Evolutionary conservation across 805 yeast genomes (phyloP).

Genomic region (Yarrowia sp.): DNA sequence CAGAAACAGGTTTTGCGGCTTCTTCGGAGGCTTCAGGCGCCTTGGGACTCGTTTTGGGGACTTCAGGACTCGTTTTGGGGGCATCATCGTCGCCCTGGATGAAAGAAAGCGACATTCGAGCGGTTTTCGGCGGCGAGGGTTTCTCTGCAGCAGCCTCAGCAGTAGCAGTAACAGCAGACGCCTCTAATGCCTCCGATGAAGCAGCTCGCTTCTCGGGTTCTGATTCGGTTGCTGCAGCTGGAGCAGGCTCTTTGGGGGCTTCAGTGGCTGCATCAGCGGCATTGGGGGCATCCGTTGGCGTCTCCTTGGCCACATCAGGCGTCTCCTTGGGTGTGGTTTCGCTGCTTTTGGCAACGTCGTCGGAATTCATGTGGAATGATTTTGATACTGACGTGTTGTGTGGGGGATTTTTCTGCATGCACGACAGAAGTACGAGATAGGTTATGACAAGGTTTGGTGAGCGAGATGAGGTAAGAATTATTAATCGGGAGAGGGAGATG

Average conservation of each 20-base stretch:
- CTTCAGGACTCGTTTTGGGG: background rate
- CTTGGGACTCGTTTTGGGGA: too few species aligned
- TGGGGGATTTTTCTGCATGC: too few species aligned
- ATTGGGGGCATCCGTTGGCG: background rate
- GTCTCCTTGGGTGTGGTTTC: too few species aligned
- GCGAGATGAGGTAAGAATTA: too few species aligned
- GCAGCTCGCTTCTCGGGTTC: background rate
- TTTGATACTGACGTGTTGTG: too few species aligned
- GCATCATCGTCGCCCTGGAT: background rate
- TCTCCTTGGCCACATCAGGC: too few species aligned
- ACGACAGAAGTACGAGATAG: too few species aligned
- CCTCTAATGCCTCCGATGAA: background rate
- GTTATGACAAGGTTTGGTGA: too few species aligned
- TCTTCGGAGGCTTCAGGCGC: background rate
- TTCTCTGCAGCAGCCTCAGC: background rate
- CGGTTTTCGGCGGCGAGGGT: background rate
- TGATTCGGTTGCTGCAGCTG: background rate
- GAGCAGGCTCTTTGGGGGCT: background rate
- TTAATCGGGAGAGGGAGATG: too few species aligned
- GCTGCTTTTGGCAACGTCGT: too few species aligned
- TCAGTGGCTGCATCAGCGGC: background rate
- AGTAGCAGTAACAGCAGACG: background rate
- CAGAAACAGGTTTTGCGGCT: background rate
- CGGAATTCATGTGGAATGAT: too few species aligned
- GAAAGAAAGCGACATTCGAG: constrained; percentile 28